phyloP scores from a whole-genome alignment of 2,329 filamentous ascomycete genomes.

The Samsoniella hepiali region DNA sequence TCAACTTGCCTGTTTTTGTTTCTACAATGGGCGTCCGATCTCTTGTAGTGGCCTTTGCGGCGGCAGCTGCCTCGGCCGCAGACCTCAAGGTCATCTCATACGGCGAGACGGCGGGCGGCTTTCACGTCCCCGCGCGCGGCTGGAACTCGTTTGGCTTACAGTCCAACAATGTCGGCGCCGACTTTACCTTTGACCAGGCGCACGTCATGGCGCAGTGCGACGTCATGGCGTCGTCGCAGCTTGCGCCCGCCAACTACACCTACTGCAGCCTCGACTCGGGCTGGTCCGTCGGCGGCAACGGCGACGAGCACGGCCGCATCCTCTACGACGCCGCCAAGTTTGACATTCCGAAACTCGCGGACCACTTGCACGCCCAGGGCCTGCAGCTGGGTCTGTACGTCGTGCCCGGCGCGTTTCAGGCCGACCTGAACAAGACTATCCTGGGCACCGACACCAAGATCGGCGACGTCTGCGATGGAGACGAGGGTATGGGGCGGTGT shows the following conservation, averaged over 20 bases:
- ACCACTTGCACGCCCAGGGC: conserved; percentile 22
- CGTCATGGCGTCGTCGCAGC: conserved; percentile 11
- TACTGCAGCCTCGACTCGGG: conserved; percentile 24
- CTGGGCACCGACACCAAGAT: conserved; percentile 21
- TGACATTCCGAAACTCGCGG: conserved; percentile 21
- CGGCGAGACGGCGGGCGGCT: conserved; percentile 21
- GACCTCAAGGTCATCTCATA: conserved; percentile 22
- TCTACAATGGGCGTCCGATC: background rate
- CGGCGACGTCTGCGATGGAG: conserved; percentile 21
- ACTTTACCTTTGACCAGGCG: conserved; percentile 22
- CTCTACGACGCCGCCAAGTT: conserved; percentile 22
- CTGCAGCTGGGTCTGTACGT: conserved; percentile 23
- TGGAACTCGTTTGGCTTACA: conserved; percentile 25
- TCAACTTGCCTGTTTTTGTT: background rate
- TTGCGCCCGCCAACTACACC: conserved; percentile 18
- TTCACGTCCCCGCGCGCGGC: conserved; percentile 20
- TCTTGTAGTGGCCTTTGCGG: conserved; percentile 17
- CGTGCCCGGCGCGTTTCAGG: conserved; percentile 23
- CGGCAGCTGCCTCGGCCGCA: conserved; percentile 3
- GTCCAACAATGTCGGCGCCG: conserved; percentile 18
- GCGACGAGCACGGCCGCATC: conserved; percentile 23
- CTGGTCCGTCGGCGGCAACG: conserved; percentile 24
- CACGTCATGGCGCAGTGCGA: conserved; percentile 23
- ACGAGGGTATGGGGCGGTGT: conserved; percentile 23
- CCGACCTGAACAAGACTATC: conserved; percentile 23